Evolutionary conservation across 345 rosid genomes (phyloP), one percentile per base, ranked within the genome.

Genomic region (Cardamine resedifolia): DNA sequence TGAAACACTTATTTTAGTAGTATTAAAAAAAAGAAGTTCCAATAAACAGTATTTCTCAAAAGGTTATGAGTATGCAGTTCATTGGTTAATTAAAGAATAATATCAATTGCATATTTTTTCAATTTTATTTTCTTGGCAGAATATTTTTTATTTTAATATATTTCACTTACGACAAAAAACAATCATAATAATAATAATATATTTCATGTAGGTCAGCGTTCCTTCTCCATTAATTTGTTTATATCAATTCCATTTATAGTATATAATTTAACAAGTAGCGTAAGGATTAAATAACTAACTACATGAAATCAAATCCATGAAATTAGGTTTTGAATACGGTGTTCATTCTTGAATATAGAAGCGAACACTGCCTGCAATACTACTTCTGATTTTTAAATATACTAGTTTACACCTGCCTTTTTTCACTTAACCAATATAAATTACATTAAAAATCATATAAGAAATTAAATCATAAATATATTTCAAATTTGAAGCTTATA

Each of bases 271-370:
- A 30, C 6, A 58, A 16, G 23, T 51, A 34, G 50, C 71, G 65
- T 45, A 65, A 64, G 23, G 31, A 14, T 56, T 26, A 47, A 47
- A 55, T 45, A 53, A 55, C n/a, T 11, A 6, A 64, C 15, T n/a
- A 6, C 38, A n/a, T 16, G 53, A 44, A 33, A 70, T 23, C 11
- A 64, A 64, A 64, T 33, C 65, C 20, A 73, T 47, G 65, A 57
- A 65, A 11, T 16, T 44, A 34, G 41, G 24, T 64, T 73, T 47
- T 57, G 30, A 65, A 65, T 44, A 45, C 3, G 24, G 39, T 64
- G 77, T 64, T 64, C 70, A 64, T 55, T 53, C 57, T 72, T 21
- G 51, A 18, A 49, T 26, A 21, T 10, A 24, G 38, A 48, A 59
- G 74, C 58, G 11, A 48, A 58, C 33, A 38, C 68, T 38, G 9